Base-by-base conservation (phyloP, 2,329 filamentous ascomycete genomes). In the Aspergillus latus region DNA sequence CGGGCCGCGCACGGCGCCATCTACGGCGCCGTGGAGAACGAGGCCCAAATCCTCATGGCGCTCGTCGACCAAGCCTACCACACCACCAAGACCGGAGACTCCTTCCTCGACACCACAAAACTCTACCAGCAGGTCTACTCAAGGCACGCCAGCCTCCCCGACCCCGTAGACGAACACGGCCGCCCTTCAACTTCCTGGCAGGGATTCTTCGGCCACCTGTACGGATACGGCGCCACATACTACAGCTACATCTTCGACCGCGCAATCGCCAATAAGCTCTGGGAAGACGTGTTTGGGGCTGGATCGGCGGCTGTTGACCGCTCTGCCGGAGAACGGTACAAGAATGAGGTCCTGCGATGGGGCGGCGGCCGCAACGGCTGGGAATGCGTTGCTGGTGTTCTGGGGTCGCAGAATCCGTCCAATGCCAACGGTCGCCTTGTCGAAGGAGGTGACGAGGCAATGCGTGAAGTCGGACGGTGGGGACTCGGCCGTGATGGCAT, bases 201-300 rank as follows among this genome's bases (percentile, higher is more conserved):
- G 72, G 94, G 95, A 5, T 97, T 97, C 76, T 99, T 99, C 67
- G 92, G 92, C 0, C 94, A 99, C 73, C 75, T 99, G 48, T 94
- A 92, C 72, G 92, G 92, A 37, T 99, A 99, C 72, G 94, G 95
- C 11, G 92, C 90, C 51, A 96, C 91, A 5, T 99, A 99, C 74
- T 99, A 99, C 74, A 92, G 90, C 67, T 99, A 99, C 73, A 84
- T 99, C 4, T 97, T 99, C 69, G 94, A 99, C 72, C 84, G 92
- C 21, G 93, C 94, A 1, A 88, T 99, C 61, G 94, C 95, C 11
- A 91, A 92, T 66, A 91, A 92, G 65, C 87, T 97, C 15, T 99
- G 95, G 94, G 82, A 86, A 52, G 84, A 93, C 51, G 92, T 97
- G 6, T 99, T 99, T 73, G 76, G 82, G 52, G 76, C 78, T 1